phyloP scores from a whole-genome alignment of 306 rosid species.

The Albizia julibrissin region DNA sequence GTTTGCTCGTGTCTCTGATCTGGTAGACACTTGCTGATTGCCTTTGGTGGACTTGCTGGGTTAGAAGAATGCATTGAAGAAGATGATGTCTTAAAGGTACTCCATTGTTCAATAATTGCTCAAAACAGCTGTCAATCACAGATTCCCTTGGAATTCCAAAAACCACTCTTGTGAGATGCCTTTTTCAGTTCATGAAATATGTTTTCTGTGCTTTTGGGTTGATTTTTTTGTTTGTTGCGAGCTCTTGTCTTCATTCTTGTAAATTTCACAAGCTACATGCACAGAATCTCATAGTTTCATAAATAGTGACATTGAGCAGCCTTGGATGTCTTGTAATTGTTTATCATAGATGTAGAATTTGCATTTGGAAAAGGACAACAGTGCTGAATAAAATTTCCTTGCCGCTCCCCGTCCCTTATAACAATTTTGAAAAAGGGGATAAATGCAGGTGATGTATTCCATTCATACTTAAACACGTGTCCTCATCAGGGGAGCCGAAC shows the following conservation, averaged over 20 bases:
- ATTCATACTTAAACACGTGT: conserved; percentile 80
- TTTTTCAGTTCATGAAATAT: conserved; percentile 5
- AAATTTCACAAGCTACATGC: conserved; percentile 12
- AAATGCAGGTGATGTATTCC: conserved; percentile 56
- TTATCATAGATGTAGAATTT: not conserved
- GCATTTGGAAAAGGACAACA: not conserved
- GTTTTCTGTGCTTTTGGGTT: not conserved
- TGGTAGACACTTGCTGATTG: conserved; percentile 82
- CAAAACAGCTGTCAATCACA: conserved; percentile 24
- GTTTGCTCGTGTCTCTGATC: conserved; percentile 32
- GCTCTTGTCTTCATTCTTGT: not conserved
- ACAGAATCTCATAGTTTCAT: not conserved
- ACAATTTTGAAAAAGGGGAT: conserved; percentile 46
- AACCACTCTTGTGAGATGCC: not conserved
- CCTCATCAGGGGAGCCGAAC: conserved; percentile 98
- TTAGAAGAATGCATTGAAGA: conserved; percentile 96
- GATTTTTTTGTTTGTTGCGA: not conserved
- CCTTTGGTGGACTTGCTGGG: conserved; percentile 99
- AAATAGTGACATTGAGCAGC: not conserved
- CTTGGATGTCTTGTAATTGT: conserved; percentile 6
- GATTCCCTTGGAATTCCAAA: conserved; percentile 17
- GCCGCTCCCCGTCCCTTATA: not conserved
- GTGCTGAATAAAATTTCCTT: conserved; percentile 23
- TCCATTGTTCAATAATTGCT: not conserved
- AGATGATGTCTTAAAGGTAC: conserved; percentile 75